A percentile compares a stretch with the other conserved stretches of the same genome.
phyloP scores from a whole-genome alignment of 768 basidiomycete genomes.

The Lentinula sp. region DNA sequence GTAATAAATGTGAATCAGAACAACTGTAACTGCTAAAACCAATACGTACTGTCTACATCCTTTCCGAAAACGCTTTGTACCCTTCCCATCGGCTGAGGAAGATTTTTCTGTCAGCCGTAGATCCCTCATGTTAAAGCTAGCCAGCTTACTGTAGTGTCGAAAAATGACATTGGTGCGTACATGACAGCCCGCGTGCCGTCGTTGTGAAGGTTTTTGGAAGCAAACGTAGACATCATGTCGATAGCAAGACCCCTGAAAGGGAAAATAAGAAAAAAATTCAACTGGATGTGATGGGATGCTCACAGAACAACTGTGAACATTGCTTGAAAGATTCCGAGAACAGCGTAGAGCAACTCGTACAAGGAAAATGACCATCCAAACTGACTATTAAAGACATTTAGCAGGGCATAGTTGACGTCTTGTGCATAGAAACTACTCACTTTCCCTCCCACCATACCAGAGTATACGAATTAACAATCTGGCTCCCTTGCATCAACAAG shows the following conservation, averaged over 20 bases:
- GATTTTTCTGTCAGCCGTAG: neutral
- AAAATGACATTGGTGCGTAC: slow-evolving; percentile 72
- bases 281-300: slow-evolving; percentile 11
- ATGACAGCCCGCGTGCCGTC: slow-evolving; percentile 51
- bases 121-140: neutral
- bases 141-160: slow-evolving; percentile 53
- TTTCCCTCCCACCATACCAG: slow-evolving; percentile 70
- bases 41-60: slow-evolving; percentile 51
- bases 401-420: neutral
- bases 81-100: slow-evolving; percentile 47
- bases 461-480: slow-evolving; percentile 59
- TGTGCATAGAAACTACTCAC: slow-evolving; percentile 24
- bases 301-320: slow-evolving; percentile 53
- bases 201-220: slow-evolving; percentile 59
- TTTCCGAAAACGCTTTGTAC: slow-evolving; percentile 61
- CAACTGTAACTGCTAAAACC: neutral
- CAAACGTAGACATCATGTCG: slow-evolving; percentile 52
- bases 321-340: slow-evolving; percentile 50
- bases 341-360: slow-evolving; percentile 61
- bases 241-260: slow-evolving; percentile 40
- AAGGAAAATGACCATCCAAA: slow-evolving; percentile 47
- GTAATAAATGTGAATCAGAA: neutral
- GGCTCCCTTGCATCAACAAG: slow-evolving; percentile 54
- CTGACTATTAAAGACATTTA: slow-evolving; percentile 22
- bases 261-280: neutral